phyloP scores from a whole-genome alignment of 2,329 filamentous ascomycete species.

The Fusarium tanahbumbuense region DNA sequence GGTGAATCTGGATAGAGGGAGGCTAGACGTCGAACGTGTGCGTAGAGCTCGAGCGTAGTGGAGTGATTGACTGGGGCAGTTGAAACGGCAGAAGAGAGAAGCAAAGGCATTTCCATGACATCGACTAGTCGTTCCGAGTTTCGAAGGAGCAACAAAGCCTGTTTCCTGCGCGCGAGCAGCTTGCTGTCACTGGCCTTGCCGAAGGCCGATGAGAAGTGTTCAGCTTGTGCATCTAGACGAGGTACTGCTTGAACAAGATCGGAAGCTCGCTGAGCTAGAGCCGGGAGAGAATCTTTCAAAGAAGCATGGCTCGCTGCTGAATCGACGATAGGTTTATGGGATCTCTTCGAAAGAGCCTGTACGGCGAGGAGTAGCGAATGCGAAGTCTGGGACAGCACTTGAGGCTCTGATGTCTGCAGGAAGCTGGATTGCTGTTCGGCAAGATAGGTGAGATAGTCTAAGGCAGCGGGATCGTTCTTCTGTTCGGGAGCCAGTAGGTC shows the following conservation, averaged over 20 bases:
- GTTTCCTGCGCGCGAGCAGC: constrained; percentile 78
- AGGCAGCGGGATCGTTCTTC: constrained; percentile 63
- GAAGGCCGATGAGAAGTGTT: constrained; percentile 85
- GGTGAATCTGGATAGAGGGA: constrained; percentile 83
- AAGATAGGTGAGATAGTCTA: constrained; percentile 80
- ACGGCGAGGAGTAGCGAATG: constrained; percentile 85
- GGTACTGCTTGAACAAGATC: constrained; percentile 80
- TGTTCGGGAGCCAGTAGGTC: constrained; percentile 51
- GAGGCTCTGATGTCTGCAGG: constrained; percentile 79
- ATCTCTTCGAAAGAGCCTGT: constrained; percentile 89
- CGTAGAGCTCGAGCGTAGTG: constrained; percentile 88
- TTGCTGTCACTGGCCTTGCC: constrained; percentile 77
- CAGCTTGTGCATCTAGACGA: constrained; percentile 79
- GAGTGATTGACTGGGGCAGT: constrained; percentile 79
- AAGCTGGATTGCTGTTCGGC: constrained; percentile 80
- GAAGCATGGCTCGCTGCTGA: constrained; percentile 83
- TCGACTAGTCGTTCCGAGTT: constrained; percentile 93
- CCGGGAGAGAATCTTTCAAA: constrained; percentile 77
- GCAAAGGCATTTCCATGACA: constrained; percentile 86
- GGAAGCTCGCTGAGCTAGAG: constrained; percentile 72
- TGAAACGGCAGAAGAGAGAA: constrained; percentile 83
- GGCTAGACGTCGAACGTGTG: constrained; percentile 90
- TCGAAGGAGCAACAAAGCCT: constrained; percentile 81
- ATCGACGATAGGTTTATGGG: constrained; percentile 84
- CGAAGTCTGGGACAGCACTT: constrained; percentile 81